Base-by-base conservation (phyloP, 2,329 filamentous ascomycete species). In the Eurotiales sp. region DNA sequence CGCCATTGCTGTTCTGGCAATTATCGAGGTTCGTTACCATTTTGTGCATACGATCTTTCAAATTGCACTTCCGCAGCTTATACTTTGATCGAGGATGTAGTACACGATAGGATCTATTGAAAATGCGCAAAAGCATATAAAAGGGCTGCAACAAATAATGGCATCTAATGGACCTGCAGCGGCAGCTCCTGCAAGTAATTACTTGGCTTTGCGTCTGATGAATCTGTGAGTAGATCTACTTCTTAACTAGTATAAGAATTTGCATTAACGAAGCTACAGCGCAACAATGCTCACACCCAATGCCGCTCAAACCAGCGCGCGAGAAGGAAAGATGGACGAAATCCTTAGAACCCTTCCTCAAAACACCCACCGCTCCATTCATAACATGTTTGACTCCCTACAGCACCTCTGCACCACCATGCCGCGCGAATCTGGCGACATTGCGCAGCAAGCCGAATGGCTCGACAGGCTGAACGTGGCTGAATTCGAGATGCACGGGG, bases 1-100 rank as follows among this genome's bases (percentile, higher is more conserved):
- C 34, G 39, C 47, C 8, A 50, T 50, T 25, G 47, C 47, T 14
- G 7, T 42, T 23, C 40, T 50, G 40, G 47, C 37, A 5, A 50
- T 50, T 10, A 15, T 44, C 3, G 47, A 50, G 47, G 47, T 50
- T 43, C 29, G 34, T 29, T 12, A 3, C 15, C 17, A 3, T 22
- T 14, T 19, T 36, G 14, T 8, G 1, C 4, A n/a, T n/a, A n/a
- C n/a, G n/a, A 8, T 12, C 10, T 25, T n/a, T n/a, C n/a, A n/a
- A n/a, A n/a, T n/a, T n/a, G n/a, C n/a, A n/a, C n/a, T n/a, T n/a
- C n/a, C n/a, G n/a, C n/a, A n/a, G n/a, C n/a, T n/a, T n/a, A n/a
- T n/a, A n/a, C n/a, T n/a, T n/a, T 39, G 44, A 46, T 14, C 4
- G 8, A 11, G 30, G 19, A 10, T 14, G 40, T 14, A 47, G 45